Conservation (phyloP, 306 rosid species). For the Medicago truncatula region DNA sequence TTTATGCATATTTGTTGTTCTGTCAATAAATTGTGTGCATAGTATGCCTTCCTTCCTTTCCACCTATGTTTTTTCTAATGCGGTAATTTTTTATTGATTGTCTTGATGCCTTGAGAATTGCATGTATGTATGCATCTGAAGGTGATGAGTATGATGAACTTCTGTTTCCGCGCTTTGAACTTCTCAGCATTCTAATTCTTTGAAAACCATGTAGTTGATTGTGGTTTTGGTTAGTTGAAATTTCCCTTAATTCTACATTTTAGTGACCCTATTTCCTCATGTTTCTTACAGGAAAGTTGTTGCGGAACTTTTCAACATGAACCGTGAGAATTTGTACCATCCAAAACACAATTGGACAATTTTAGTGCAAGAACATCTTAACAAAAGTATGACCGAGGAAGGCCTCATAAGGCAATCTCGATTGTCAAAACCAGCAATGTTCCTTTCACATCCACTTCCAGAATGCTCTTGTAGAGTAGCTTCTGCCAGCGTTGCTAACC, state of each 20-base stretch:
- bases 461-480: conserved; percentile 92
- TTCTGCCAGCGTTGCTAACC: conserved; percentile 55
- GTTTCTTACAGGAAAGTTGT: conserved; percentile 72
- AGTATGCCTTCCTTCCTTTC: conserved; percentile 22
- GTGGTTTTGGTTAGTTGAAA: conserved; percentile 28
- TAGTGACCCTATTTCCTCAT: conserved; percentile 40
- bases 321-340: conserved; percentile 82
- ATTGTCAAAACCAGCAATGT: conserved; percentile 70
- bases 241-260: conserved; percentile 29
- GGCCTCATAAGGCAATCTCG: conserved; percentile 83
- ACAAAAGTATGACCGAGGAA: conserved; percentile 84
- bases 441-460: conserved; percentile 95
- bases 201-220: background rate
- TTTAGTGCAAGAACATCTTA: conserved; percentile 80
- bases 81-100: background rate
- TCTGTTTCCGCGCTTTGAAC: conserved; percentile 13
- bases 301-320: conserved; percentile 67
- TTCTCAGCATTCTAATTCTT: conserved; percentile 12
- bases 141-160: background rate
- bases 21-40: conserved; percentile 14
- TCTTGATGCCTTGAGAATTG: conserved; percentile 32
- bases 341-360: conserved; percentile 82
- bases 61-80: conserved; percentile 7
- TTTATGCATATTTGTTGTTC: conserved; percentile 17
- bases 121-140: conserved; percentile 31